phyloP scores from a whole-genome alignment of 2,329 filamentous ascomycete genomes.

The Penicillium janthinellum region DNA sequence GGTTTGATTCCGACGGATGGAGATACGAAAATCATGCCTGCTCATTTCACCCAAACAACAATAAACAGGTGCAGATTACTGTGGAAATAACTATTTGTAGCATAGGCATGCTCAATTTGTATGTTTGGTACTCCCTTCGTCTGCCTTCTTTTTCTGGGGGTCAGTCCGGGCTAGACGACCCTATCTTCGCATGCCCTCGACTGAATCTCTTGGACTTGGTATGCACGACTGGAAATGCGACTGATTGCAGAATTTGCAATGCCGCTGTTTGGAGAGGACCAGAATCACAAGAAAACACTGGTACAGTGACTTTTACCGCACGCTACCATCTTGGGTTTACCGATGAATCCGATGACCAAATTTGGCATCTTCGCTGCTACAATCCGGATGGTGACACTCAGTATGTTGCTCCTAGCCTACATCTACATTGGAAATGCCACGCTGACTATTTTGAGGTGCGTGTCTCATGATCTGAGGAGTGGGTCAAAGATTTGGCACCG shows the following conservation, averaged over 20 bases:
- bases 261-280: not conserved
- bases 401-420: not conserved
- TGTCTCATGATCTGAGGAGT: not conserved
- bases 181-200: constrained; percentile 11
- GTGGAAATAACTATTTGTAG: constrained; percentile 3
- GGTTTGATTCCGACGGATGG: not conserved
- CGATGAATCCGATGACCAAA: not conserved
- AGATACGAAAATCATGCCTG: not conserved
- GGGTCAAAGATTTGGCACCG: not conserved
- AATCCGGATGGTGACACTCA: not conserved
- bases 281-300: not conserved
- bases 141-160: not conserved
- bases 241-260: not conserved
- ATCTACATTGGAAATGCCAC: not conserved
- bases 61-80: not conserved
- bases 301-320: not conserved
- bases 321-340: not conserved
- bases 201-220: constrained; percentile 4
- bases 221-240: not conserved
- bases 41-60: not conserved
- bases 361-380: not conserved
- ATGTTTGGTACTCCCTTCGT: constrained; percentile 5
- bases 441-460: not conserved
- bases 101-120: constrained; percentile 1
- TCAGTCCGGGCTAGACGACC: not conserved